Base-by-base conservation (phyloP, 345 rosid species). In the Schrenkiella parvula region DNA sequence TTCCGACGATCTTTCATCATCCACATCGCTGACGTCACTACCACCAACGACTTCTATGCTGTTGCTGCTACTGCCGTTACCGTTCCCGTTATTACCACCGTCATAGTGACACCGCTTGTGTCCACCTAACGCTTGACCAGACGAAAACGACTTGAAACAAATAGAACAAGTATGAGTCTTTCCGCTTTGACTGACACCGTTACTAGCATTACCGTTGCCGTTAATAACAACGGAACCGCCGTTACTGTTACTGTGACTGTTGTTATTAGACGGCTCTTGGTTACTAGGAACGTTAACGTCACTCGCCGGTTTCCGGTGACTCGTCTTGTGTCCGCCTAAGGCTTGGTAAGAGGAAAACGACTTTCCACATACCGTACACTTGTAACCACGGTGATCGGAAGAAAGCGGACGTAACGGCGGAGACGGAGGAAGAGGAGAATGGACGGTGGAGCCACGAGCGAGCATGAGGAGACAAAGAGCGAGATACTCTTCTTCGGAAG, bases 381-480 rank as follows among this genome's bases (percentile, higher is more conserved):
- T 85, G 86, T 86, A 83, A 23, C 70, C 60, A 19, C 77, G 78
- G 53, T 75, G 79, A 72, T 61, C 70, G 22, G 53, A 52, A 4
- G 74, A 80, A 5, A 23, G 70, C 7, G 5, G 75, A 4, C 29
- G 68, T 32, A 34, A 68, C 8, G 60, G 75, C 4, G 69, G 32
- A 15, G 55, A 56, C 1, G 48, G 61, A 3, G 46, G 29, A 15
- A 77, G 61, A 6, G 41, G 29, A 15, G 79, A 17, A 6, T 34
- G 31, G 28, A 75, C 72, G 64, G 79, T 2, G 47, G 82, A 77
- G 69, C 96, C 92, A 37, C 92, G 91, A 52, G 96, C 91, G 56
- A 95, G 96, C 98, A 91, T 91, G 81, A 95, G 73, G 55, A 95
- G 95, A 70, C 96, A 95, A 53, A 95, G 89, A 70, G 99, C 99